Evolutionary conservation across 371 early-diverging fungal species (phyloP).

Genomic region (Dichotomocladium elegans): DNA sequence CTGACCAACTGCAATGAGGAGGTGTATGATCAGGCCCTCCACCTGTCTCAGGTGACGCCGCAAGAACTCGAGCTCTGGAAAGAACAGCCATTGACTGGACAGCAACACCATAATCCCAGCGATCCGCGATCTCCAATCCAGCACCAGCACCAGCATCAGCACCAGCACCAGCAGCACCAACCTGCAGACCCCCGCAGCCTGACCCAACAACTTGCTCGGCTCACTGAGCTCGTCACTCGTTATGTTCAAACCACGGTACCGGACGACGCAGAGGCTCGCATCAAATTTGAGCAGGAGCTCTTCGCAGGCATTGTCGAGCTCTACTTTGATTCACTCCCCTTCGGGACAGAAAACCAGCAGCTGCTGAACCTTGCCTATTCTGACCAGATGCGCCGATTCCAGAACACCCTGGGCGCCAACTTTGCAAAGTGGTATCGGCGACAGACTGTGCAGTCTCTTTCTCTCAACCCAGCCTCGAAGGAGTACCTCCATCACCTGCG

Average conservation of each 20-base stretch:
- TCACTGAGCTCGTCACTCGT: slow-evolving; percentile 31
- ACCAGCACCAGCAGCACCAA: neutral
- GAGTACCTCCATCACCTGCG: slow-evolving; percentile 36
- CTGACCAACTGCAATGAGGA: slow-evolving; percentile 35
- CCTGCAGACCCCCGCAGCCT: slow-evolving; percentile 21
- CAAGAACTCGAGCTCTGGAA: slow-evolving; percentile 17
- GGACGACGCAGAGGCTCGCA: slow-evolving; percentile 2
- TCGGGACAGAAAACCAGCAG: slow-evolving; percentile 47
- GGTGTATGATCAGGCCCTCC: slow-evolving; percentile 28
- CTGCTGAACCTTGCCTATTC: slow-evolving; percentile 44
- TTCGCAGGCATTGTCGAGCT: slow-evolving; percentile 26
- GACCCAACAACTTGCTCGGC: slow-evolving; percentile 30
- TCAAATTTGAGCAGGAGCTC: slow-evolving; percentile 27
- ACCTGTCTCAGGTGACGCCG: slow-evolving; percentile 23
- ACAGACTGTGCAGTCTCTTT: slow-evolving; percentile 46
- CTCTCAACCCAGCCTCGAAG: slow-evolving; percentile 45
- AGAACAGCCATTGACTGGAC: neutral
- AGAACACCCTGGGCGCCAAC: slow-evolving; percentile 39
- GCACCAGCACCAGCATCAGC: no score
- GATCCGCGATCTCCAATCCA: slow-evolving; percentile 32
- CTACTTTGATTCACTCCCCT: slow-evolving; percentile 38
- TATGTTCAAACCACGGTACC: slow-evolving; percentile 16
- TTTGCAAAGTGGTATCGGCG: slow-evolving; percentile 50
- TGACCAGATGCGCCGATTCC: slow-evolving; percentile 46
- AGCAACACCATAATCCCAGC: neutral